These are phyloP conservation scores for Afroboletus lepidellus DNA, from an alignment of 1,284 basidiomycete species.

Conservation along the genomic window DNA sequence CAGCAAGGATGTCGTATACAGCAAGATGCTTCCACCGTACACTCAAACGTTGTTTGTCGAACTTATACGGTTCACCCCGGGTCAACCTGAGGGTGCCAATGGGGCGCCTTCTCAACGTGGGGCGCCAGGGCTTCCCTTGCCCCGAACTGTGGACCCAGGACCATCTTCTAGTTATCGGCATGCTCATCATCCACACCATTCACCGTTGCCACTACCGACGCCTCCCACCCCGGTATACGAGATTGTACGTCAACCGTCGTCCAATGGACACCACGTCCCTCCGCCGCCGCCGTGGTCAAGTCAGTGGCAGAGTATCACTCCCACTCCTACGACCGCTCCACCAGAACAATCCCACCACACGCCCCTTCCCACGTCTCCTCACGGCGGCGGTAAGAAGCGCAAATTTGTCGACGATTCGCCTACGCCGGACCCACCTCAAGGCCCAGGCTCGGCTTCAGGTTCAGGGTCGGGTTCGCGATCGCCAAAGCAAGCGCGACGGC, in stretches of 20 bases:
- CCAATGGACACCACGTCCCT: slow-evolving; percentile 40
- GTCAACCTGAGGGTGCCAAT: slow-evolving; percentile 41
- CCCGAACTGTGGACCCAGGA: slow-evolving; percentile 29
- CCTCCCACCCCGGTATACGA: slow-evolving; percentile 37
- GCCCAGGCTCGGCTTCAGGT: slow-evolving; percentile 13
- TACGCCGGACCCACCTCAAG: slow-evolving; percentile 16
- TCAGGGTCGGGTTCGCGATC: slow-evolving; percentile 27
- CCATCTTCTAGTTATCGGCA: slow-evolving; percentile 31
- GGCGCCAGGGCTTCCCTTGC: slow-evolving; percentile 21
- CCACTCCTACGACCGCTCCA: slow-evolving; percentile 14
- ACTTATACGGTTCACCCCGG: slow-evolving; percentile 60
- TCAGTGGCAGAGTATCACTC: slow-evolving; percentile 45
- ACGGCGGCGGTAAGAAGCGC: slow-evolving; percentile 39
- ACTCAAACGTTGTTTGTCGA: slow-evolving; percentile 72
- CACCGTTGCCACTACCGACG: slow-evolving; percentile 35
- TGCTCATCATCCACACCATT: slow-evolving; percentile 28
- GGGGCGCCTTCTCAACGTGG: slow-evolving; percentile 31
- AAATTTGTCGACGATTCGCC: slow-evolving; percentile 44
- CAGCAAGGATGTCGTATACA: slow-evolving; percentile 69
- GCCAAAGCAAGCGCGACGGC: slow-evolving; percentile 32
- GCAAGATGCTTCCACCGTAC: slow-evolving; percentile 59
- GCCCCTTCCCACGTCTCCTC: slow-evolving; percentile 31
- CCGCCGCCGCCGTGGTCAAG: slow-evolving; percentile 70
- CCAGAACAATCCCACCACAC: slow-evolving; percentile 26
- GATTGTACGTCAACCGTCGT: slow-evolving; percentile 27